Evolutionary conservation across 129 eudicot genomes (phyloP).

Genomic region (Logfia minima): DNA sequence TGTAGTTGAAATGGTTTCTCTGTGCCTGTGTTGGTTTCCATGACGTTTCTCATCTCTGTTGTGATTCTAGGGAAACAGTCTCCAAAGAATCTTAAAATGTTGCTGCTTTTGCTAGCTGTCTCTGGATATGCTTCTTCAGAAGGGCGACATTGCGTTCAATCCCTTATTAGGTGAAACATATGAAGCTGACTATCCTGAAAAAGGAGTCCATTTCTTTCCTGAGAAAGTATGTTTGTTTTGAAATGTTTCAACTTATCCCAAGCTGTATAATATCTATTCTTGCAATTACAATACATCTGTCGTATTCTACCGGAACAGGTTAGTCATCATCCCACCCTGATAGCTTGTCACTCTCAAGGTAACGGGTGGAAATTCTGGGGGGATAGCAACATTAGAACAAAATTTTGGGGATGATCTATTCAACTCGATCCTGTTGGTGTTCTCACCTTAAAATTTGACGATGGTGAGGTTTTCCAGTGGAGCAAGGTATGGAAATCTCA

Average conservation of each 20-base stretch:
- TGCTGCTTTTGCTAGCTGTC: too few species aligned
- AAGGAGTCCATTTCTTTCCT: slow-evolving; percentile 83
- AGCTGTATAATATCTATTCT: neutral
- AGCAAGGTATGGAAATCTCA: slow-evolving; percentile 56
- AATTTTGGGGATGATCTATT: slow-evolving; percentile 83
- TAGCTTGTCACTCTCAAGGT: slow-evolving; percentile 94
- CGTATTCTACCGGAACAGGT: slow-evolving; percentile 47
- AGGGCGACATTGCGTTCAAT: slow-evolving; percentile 86
- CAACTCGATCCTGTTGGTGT: slow-evolving; percentile 89
- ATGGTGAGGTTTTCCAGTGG: slow-evolving; percentile 93
- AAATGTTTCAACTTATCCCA: neutral
- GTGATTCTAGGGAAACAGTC: slow-evolving; percentile 70
- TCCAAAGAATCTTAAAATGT: slow-evolving; percentile 62
- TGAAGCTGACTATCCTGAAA: slow-evolving; percentile 93
- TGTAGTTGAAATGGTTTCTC: neutral
- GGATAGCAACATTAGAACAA: slow-evolving; percentile 78
- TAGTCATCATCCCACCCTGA: slow-evolving; percentile 88
- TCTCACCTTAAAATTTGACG: slow-evolving; percentile 79
- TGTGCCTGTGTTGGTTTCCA: neutral
- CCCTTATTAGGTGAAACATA: slow-evolving; percentile 95
- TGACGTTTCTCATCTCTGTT: too few species aligned
- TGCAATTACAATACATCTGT: neutral
- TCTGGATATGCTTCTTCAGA: slow-evolving; percentile 92
- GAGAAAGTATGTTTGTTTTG: slow-evolving; percentile 62
- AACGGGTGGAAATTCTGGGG: slow-evolving; percentile 91